Percentiles rank a stretch among this genome's conserved stretches.
Evolutionary conservation across 257 asterid genomes (phyloP).

Genomic region (Catharanthus roseus): DNA sequence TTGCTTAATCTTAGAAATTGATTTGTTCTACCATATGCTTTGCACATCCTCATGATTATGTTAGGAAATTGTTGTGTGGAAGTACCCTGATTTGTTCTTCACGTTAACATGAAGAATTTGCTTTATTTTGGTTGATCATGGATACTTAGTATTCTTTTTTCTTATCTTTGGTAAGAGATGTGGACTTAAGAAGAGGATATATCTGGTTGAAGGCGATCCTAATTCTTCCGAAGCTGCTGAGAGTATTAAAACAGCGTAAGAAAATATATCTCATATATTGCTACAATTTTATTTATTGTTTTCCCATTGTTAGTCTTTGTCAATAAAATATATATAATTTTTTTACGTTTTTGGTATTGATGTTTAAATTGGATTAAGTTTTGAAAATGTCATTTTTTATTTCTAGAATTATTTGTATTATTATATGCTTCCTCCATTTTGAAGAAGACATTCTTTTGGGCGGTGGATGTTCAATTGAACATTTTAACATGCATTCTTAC

Average conservation of each 20-base stretch:
- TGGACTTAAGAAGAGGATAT: slow-evolving; percentile 95
- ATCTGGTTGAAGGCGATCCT: slow-evolving; percentile 97
- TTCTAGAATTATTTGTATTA: background rate
- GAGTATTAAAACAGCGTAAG: slow-evolving; percentile 96
- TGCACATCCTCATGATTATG: background rate
- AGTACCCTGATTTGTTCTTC: background rate
- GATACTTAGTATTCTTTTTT: slow-evolving; percentile 4
- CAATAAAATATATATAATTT: background rate
- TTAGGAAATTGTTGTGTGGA: background rate
- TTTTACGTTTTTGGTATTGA: background rate
- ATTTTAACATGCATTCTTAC: background rate
- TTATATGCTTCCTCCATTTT: background rate
- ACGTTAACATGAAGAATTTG: background rate
- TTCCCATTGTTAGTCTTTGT: background rate
- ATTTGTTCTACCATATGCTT: background rate
- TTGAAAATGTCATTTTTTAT: background rate
- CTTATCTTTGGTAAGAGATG: slow-evolving; percentile 51
- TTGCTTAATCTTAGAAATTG: background rate
- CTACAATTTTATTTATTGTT: background rate
- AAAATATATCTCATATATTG: background rate
- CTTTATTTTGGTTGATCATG: background rate
- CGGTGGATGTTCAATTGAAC: background rate
- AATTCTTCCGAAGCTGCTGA: slow-evolving; percentile 88
- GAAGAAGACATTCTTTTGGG: background rate
- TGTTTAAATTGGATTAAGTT: background rate